Evolutionary conservation across 2,329 filamentous ascomycete genomes (phyloP).

Genomic region (Periconia digitata): DNA sequence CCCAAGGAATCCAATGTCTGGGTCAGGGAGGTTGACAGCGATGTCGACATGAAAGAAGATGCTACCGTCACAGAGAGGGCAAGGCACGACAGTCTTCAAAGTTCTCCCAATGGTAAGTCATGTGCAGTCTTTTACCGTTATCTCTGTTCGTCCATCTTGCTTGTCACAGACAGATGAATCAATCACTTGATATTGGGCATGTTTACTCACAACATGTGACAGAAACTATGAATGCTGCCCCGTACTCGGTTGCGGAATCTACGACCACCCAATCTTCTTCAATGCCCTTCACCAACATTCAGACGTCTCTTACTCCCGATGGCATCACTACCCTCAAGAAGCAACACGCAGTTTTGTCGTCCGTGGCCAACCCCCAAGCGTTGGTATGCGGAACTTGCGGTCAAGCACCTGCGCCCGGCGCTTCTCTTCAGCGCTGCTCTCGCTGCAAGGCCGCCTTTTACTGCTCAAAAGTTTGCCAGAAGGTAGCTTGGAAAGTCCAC

Average conservation of each 20-base stretch:
- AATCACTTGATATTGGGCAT: background rate
- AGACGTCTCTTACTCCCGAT: too few relatives aligned
- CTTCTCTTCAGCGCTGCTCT: constrained; percentile 42
- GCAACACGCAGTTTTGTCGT: background rate
- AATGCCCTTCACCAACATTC: too few relatives aligned
- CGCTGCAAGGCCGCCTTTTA: constrained; percentile 52
- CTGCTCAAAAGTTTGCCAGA: constrained; percentile 57
- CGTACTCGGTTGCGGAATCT: background rate
- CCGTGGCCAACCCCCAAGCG: background rate
- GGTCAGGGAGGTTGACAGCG: constrained; percentile 19
- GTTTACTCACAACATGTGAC: background rate
- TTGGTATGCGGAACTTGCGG: constrained; percentile 21
- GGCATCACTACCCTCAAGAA: background rate
- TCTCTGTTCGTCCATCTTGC: background rate
- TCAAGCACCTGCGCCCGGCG: constrained; percentile 25
- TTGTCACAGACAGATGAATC: background rate
- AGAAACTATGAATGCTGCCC: constrained; percentile 5
- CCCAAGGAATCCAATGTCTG: constrained; percentile 20
- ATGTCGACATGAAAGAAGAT: constrained; percentile 7
- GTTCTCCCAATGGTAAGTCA: constrained; percentile 20
- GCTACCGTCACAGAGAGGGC: constrained; percentile 22
- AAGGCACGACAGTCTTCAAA: constrained; percentile 28
- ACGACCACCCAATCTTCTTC: constrained; percentile 1
- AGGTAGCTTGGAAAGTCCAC: constrained; percentile 54
- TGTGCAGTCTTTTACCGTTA: background rate